These are phyloP conservation scores for Ascosphaera aggregata DNA, from an alignment of 2,329 filamentous ascomycete genomes.

Conservation along the genomic window DNA sequence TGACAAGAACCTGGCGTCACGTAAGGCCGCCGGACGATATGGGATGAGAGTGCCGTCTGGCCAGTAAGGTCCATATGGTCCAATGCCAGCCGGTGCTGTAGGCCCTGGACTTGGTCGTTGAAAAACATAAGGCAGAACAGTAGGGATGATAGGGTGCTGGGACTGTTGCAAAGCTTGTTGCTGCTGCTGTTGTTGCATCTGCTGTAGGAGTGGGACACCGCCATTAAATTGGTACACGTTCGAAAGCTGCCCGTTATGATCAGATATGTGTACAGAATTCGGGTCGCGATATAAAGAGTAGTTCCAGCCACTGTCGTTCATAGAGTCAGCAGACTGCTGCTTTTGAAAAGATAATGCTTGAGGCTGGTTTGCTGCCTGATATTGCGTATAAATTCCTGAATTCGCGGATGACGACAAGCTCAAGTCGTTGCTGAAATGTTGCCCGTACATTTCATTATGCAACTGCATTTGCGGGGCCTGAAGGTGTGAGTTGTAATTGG, in stretches of 20 bases:
- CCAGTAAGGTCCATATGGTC: slow-evolving; percentile 38
- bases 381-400: neutral
- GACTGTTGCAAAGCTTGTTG: slow-evolving; percentile 10
- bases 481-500: neutral
- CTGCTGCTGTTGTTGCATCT: slow-evolving; percentile 24
- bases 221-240: slow-evolving; percentile 21
- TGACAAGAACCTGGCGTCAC: slow-evolving; percentile 25
- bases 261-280: neutral
- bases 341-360: neutral
- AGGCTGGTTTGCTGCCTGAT: neutral
- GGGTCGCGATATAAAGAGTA: neutral
- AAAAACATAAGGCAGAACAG: slow-evolving; percentile 33
- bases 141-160: slow-evolving; percentile 26
- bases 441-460: neutral
- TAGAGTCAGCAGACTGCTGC: neutral
- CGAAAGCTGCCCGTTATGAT: neutral
- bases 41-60: slow-evolving; percentile 37
- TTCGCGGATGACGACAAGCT: neutral
- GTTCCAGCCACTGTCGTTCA: neutral
- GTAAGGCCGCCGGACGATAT: slow-evolving; percentile 33
- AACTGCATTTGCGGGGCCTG: neutral
- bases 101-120: slow-evolving; percentile 31
- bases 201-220: slow-evolving; percentile 38
- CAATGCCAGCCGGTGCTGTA: slow-evolving; percentile 32
- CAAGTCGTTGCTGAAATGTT: neutral